Base-by-base conservation (phyloP, 345 rosid species). In the Euphorbia pulcherrima region DNA sequence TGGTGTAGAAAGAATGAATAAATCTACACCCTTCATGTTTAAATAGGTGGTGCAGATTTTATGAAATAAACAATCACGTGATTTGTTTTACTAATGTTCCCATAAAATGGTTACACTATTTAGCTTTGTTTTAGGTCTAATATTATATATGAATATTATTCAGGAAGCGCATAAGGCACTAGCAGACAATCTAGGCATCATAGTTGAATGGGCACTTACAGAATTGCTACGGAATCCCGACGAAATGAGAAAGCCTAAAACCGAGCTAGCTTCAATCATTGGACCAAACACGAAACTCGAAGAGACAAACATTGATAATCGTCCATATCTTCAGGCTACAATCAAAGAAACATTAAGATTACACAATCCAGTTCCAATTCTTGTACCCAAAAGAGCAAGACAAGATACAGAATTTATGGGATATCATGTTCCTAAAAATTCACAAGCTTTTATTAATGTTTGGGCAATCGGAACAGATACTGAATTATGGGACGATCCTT, bases 381-480 rank as follows among this genome's bases (percentile, higher is more conserved):
- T 83, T 21, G 65, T 83, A 24, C 92, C 94, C 8, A 77, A 84
- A 60, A 70, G 51, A 37, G 83, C 93, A 27, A 59, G 40, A 13
- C 46, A 80, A 0, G 88, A 85, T 69, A 83, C 82, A 27, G 21
- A 59, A 3, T 77, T 86, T 57, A 80, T 72, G 76, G 93, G 88
- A 6, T 88, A 83, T 61, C 60, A 80, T 21, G 63, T 86, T 18
- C 90, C 88, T 28, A 29, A 77, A 20, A 70, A 82, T 29, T 77
- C 93, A 13, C 86, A 80, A 41, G 80, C 86, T 11, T 18, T 86
- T 0, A 79, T 85, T 10, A 86, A 89, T 18, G 77, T 70, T 4
- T 89, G 92, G 92, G 88, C 92, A 0, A 86, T 86, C 2, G 90
- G 87, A 21, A 69, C 87, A 60, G 91, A 88, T 72, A 80, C 86